These are phyloP conservation scores for Phytophthora cactorum DNA, from an alignment of 352 stramenopile genomes.

Conservation along the genomic window DNA sequence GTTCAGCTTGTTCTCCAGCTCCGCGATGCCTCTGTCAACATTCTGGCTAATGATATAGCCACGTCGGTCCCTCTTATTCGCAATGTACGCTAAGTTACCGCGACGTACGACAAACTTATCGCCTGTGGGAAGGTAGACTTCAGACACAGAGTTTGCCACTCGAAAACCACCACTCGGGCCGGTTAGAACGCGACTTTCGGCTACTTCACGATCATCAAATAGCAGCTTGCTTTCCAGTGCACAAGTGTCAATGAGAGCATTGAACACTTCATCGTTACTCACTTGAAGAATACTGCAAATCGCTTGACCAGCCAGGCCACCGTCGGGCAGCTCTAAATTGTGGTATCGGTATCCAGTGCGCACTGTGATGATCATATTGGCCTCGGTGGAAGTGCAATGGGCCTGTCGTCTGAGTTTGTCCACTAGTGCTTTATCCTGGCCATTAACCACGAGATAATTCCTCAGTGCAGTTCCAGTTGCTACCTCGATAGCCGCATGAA, in stretches of 20 bases:
- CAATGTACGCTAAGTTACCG: constrained; percentile 84
- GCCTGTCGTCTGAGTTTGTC: constrained; percentile 76
- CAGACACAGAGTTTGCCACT: constrained; percentile 68
- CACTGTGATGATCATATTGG: constrained; percentile 83
- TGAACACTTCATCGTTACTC: constrained; percentile 80
- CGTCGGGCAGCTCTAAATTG: constrained; percentile 64
- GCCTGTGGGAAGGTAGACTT: constrained; percentile 74
- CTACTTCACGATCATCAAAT: constrained; percentile 63
- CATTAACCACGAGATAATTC: constrained; percentile 82
- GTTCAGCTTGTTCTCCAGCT: constrained; percentile 59
- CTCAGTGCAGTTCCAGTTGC: constrained; percentile 74
- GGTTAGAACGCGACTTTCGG: constrained; percentile 60
- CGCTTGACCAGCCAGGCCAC: constrained; percentile 54
- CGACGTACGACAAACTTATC: constrained; percentile 82
- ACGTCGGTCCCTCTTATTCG: constrained; percentile 65
- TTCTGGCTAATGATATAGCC: constrained; percentile 83
- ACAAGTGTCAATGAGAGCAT: constrained; percentile 80
- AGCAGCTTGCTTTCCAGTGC: constrained; percentile 80
- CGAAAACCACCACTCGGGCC: constrained; percentile 64
- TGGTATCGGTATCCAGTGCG: constrained; percentile 57
- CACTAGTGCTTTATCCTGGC: constrained; percentile 75
- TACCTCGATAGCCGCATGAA: constrained; percentile 76
- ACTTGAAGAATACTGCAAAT: constrained; percentile 85
- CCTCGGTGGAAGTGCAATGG: constrained; percentile 72
- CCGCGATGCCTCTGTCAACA: constrained; percentile 64